Evolutionary conservation across 805 yeast species (phyloP).

Genomic region (Schizosaccharomyces octosporus): DNA sequence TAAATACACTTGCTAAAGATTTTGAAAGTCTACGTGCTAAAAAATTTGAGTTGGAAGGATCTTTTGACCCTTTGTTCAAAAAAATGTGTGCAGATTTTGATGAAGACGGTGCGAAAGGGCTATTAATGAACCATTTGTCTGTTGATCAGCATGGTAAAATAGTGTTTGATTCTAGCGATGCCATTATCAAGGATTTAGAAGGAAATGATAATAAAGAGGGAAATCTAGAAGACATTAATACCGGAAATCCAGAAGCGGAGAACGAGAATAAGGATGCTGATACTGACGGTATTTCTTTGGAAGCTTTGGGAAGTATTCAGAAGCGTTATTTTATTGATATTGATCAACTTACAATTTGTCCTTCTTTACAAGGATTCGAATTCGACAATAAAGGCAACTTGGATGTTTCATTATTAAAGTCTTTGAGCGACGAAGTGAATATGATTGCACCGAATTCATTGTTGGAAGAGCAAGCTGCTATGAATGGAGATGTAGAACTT

Average conservation of each 20-base stretch:
- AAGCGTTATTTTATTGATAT: constrained; percentile 6
- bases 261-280: constrained; percentile 5
- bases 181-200: constrained; percentile 3
- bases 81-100: constrained; percentile 23
- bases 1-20: constrained; percentile 13
- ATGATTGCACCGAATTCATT: not conserved
- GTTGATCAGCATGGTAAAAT: constrained; percentile 32
- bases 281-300: constrained; percentile 9
- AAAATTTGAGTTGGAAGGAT: constrained; percentile 15
- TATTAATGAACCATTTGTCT: constrained; percentile 26
- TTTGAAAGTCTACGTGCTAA: constrained; percentile 13
- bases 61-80: constrained; percentile 19
- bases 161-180: constrained; percentile 38
- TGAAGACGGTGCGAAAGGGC: constrained; percentile 19
- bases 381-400: constrained; percentile 5
- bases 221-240: constrained; percentile 11
- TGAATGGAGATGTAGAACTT: constrained; percentile 12
- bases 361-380: constrained; percentile 31
- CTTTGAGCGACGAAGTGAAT: constrained; percentile 2
- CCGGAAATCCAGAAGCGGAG: constrained; percentile 10
- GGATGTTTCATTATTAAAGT: constrained; percentile 6
- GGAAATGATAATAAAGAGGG: constrained; percentile 8
- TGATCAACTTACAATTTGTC: constrained; percentile 25
- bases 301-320: constrained; percentile 4
- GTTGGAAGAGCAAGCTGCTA: constrained; percentile 13